Conservation (phyloP, 148 eudicot genomes). For the Persicaria tinctoria region DNA sequence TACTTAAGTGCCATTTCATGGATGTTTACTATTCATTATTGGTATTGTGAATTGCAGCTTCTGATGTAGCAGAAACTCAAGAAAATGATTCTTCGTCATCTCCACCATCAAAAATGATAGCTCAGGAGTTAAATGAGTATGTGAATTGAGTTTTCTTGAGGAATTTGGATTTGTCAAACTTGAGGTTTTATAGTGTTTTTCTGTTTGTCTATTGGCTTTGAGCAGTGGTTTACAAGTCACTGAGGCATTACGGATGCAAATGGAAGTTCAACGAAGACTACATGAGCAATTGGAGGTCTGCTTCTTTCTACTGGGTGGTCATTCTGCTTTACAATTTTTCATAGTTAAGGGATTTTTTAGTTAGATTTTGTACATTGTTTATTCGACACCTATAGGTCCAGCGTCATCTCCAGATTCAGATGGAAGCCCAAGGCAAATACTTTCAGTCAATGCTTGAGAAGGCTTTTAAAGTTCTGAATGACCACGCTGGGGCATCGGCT, state of each 20-base stretch:
- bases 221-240: conserved; percentile 70
- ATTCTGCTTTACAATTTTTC: not conserved
- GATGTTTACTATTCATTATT: not conserved
- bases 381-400: conserved; percentile 39
- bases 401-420: conserved; percentile 57
- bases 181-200: not conserved
- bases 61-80: conserved; percentile 53
- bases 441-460: conserved; percentile 66
- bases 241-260: conserved; percentile 71
- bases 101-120: conserved; percentile 41
- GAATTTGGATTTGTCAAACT: not conserved
- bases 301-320: conserved; percentile 8
- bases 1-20: not conserved
- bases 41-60: conserved; percentile 23
- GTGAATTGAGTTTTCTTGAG: conserved; percentile 13
- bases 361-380: not conserved
- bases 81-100: conserved; percentile 57
- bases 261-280: conserved; percentile 73
- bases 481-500: conserved; percentile 33
- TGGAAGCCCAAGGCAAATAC: conserved; percentile 74
- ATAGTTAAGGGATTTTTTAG: not conserved
- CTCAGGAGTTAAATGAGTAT: conserved; percentile 68
- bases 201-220: not conserved
- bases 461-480: conserved; percentile 60
- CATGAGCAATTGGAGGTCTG: conserved; percentile 80